Percentiles rank a stretch among this genome's conserved stretches.
These are phyloP conservation scores for Penicillium riverlandense DNA, from an alignment of 495 filamentous ascomycete species.

Conservation along the genomic window DNA sequence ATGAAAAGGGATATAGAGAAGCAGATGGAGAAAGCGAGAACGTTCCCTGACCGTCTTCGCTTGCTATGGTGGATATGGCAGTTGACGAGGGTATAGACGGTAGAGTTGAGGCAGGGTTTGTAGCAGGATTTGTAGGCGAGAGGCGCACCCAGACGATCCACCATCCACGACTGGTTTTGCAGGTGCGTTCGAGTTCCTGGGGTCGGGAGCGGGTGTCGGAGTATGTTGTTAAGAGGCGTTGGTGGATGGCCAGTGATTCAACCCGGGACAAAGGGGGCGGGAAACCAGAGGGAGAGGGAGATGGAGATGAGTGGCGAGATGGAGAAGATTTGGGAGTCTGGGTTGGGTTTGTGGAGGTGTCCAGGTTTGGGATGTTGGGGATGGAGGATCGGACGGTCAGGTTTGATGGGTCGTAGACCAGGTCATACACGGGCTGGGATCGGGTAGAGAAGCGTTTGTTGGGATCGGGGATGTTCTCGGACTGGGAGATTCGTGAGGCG, in stretches of 20 bases:
- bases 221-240: constrained; percentile 73
- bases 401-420: constrained; percentile 75
- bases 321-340: constrained; percentile 8
- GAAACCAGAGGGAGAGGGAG: constrained; percentile 51
- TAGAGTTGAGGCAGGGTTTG: not conserved
- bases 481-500: constrained; percentile 36
- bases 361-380: constrained; percentile 77
- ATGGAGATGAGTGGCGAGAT: constrained; percentile 55
- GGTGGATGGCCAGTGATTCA: constrained; percentile 88
- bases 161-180: constrained; percentile 88
- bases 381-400: constrained; percentile 77
- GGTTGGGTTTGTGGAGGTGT: constrained; percentile 4
- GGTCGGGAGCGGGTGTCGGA: constrained; percentile 49
- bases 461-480: constrained; percentile 16
- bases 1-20: not conserved
- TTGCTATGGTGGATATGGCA: constrained; percentile 10
- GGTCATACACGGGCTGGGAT: constrained; percentile 61
- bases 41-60: constrained; percentile 13
- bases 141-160: constrained; percentile 93
- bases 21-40: not conserved
- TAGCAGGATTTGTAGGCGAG: constrained; percentile 13
- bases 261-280: constrained; percentile 56
- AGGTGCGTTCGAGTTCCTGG: constrained; percentile 73
- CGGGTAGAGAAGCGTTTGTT: constrained; percentile 19
- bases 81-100: constrained; percentile 12